Evolutionary conservation across 2,329 filamentous ascomycete genomes (phyloP), one percentile per base, ranked within the genome.

Genomic region (Alternaria triticimaculans): DNA sequence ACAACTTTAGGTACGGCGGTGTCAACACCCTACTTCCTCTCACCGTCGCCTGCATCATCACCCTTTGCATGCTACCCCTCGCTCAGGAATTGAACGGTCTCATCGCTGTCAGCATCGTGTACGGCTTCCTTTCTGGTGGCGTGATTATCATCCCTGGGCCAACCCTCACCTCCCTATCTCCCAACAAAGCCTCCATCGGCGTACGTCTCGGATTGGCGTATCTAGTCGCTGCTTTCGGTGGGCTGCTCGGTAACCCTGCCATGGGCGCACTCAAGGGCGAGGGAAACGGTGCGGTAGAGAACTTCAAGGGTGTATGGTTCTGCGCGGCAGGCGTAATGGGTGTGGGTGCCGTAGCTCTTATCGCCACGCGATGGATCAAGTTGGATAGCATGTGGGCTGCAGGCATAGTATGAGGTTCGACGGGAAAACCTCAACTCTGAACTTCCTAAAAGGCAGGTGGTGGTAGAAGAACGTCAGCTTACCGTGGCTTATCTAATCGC

Each of bases 151-250:
- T 83, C 7, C 78, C 81, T 4, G 78, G 80, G 0, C 80, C 81
- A 0, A 79, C 81, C 11, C 76, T 81, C 41, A 80, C 82, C 1
- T 61, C 73, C 14, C 66, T 83, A 6, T 78, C 76, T 2, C 75
- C 75, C 7, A 78, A 79, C 54, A 72, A 77, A 15, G 75, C 74
- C 10, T 64, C 81, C 33, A 80, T 84, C 21, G 82, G 82, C 7
- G 83, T 82, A 14, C 76, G 84, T 8, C 79, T 87, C 70, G 85
- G 86, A 0, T 84, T 86, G 81, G 78, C 82, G 3, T 87, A 87
- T 68, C 79, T 82, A 4, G 75, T 84, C 26, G 81, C 79, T 9
- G 81, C 81, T 1, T 79, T 87, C 23, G 86, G 84, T 3, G 69
- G 86, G 43, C 67, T 87, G 60, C 78, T 86, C 3, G 86, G 86